phyloP scores from a whole-genome alignment of 2,329 filamentous ascomycete species.

The Aureobasidium sp. region DNA sequence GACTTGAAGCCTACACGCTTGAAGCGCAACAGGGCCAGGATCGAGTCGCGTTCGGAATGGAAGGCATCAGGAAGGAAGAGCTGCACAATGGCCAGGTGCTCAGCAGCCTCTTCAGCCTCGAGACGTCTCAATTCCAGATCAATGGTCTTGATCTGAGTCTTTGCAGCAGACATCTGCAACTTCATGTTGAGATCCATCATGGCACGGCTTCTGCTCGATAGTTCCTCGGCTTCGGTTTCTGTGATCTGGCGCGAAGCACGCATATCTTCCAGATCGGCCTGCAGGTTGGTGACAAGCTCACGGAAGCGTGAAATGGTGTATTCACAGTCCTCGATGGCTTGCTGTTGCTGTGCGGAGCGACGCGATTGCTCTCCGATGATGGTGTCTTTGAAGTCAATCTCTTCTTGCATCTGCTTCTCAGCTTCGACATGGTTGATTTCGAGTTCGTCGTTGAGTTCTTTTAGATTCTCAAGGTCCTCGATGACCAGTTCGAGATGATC shows the following conservation, averaged over 20 bases:
- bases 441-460: slow-evolving; percentile 90
- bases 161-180: slow-evolving; percentile 80
- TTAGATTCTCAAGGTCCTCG: slow-evolving; percentile 79
- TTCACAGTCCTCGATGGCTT: slow-evolving; percentile 76
- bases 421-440: slow-evolving; percentile 89
- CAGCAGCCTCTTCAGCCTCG: slow-evolving; percentile 79
- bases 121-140: slow-evolving; percentile 81
- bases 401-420: slow-evolving; percentile 89
- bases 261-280: slow-evolving; percentile 85
- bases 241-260: slow-evolving; percentile 85
- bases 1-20: slow-evolving; percentile 86
- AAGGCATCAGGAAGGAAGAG: slow-evolving; percentile 83
- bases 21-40: slow-evolving; percentile 83
- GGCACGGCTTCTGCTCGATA: slow-evolving; percentile 78
- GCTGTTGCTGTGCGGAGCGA: slow-evolving; percentile 67
- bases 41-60: slow-evolving; percentile 71
- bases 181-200: slow-evolving; percentile 98
- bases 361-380: slow-evolving; percentile 76
- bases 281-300: slow-evolving; percentile 77
- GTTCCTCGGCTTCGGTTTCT: slow-evolving; percentile 84
- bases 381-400: slow-evolving; percentile 80
- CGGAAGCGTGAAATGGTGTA: slow-evolving; percentile 84
- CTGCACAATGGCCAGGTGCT: slow-evolving; percentile 83
- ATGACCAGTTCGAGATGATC: slow-evolving; percentile 75
- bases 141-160: slow-evolving; percentile 90